phyloP scores from a whole-genome alignment of 768 basidiomycete species.

The Mycena kentingensis region DNA sequence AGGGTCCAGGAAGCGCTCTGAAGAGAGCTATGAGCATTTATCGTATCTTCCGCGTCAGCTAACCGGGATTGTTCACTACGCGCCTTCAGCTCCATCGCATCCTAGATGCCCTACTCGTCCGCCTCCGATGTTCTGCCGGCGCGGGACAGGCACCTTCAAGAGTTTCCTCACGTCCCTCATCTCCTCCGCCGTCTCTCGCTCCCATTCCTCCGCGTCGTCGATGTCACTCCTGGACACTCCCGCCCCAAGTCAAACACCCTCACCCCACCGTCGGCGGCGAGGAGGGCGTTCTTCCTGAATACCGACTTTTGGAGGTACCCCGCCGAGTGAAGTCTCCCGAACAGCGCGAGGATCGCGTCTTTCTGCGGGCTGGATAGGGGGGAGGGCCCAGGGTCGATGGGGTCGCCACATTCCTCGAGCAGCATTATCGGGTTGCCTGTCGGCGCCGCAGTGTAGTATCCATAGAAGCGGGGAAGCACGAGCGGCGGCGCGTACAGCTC shows the following conservation, averaged over 20 bases:
- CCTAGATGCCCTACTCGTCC: too few species aligned
- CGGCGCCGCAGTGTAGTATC: slow-evolving; percentile 42
- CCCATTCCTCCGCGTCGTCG: slow-evolving; percentile 14
- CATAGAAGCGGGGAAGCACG: slow-evolving; percentile 52
- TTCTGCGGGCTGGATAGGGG: too few species aligned
- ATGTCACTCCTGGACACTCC: too few species aligned
- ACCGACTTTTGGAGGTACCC: slow-evolving; percentile 45
- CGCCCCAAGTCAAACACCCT: slow-evolving; percentile 59
- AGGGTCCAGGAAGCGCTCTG: slow-evolving; percentile 2
- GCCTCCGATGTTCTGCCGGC: too few species aligned
- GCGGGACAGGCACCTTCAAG: too few species aligned
- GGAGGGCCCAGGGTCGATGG: slow-evolving; percentile 31
- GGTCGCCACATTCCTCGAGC: slow-evolving; percentile 49
- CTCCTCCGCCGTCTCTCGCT: slow-evolving; percentile 10
- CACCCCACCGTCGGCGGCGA: slow-evolving; percentile 47
- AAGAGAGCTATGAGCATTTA: too few species aligned
- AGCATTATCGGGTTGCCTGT: too few species aligned
- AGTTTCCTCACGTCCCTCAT: slow-evolving; percentile 16
- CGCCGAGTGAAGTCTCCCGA: slow-evolving; percentile 43
- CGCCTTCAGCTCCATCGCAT: too few species aligned
- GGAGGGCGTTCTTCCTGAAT: slow-evolving; percentile 44
- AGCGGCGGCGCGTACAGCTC: too few species aligned
- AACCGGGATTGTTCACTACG: slow-evolving; percentile 29
- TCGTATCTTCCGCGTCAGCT: too few species aligned
- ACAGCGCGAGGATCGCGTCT: slow-evolving; percentile 35